Percentiles rank a stretch among this genome's conserved stretches.
Evolutionary conservation across 768 basidiomycete genomes (phyloP).

Genomic region (Coprinopsis sp.): DNA sequence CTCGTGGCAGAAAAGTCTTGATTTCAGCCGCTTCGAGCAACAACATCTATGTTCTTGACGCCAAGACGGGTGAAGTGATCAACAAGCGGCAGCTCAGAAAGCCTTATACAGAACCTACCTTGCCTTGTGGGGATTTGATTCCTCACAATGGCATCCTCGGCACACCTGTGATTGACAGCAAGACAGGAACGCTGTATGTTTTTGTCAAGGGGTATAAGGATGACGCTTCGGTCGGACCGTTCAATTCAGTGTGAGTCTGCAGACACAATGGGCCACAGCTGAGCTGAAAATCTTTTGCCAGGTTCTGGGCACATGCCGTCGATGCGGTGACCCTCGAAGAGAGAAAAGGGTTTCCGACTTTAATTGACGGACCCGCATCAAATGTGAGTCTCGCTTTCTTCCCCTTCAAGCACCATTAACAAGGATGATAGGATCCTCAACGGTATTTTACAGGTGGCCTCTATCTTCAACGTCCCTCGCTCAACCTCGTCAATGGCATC

Average conservation of each 20-base stretch:
- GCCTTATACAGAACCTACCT: constrained; percentile 1
- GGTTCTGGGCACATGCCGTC: constrained; percentile 2
- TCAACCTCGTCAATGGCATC: not conserved
- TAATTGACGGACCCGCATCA: not conserved
- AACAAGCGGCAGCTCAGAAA: not conserved
- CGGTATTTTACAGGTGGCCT: not conserved
- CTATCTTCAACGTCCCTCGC: constrained; percentile 1
- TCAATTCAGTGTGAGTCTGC: constrained; percentile 1
- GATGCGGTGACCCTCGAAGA: constrained; percentile 2
- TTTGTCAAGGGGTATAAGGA: constrained; percentile 1
- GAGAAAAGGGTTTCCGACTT: not conserved
- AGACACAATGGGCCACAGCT: not conserved
- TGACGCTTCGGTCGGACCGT: not conserved
- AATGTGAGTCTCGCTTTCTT: not conserved
- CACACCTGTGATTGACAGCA: constrained; percentile 1
- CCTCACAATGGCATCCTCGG: constrained; percentile 3
- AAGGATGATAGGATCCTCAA: not conserved
- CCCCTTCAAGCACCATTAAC: not conserved
- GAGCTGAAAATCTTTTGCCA: not conserved
- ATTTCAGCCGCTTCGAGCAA: constrained; percentile 4
- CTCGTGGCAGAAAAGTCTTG: not conserved
- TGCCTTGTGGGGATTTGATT: not conserved
- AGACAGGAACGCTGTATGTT: constrained; percentile 4
- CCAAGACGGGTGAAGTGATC: constrained; percentile 1
- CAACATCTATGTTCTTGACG: constrained; percentile 5